Percentiles rank a stretch among this genome's conserved stretches.
Evolutionary conservation across 768 basidiomycete species (phyloP).

Genomic region (Boletus reticuloceps): DNA sequence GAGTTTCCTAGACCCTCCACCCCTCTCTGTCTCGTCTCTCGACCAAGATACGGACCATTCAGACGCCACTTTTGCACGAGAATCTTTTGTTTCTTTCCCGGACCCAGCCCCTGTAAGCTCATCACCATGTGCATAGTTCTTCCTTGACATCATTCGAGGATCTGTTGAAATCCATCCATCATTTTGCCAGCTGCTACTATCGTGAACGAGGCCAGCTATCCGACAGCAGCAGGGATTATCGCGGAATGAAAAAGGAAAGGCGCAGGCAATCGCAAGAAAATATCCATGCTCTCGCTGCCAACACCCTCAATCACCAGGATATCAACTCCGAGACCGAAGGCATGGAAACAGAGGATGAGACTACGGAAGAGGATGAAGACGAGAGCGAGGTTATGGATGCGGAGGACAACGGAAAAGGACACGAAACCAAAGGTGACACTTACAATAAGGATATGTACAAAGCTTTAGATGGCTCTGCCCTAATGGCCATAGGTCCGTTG

Average conservation of each 20-base stretch:
- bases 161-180: constrained; percentile 49
- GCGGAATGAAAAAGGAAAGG: constrained; percentile 40
- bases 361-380: constrained; percentile 14
- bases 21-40: constrained; percentile 5
- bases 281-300: constrained; percentile 21
- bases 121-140: neutral
- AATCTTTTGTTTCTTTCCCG: constrained; percentile 18
- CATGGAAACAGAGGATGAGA: constrained; percentile 15
- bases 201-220: constrained; percentile 56
- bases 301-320: neutral
- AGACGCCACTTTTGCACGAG: constrained; percentile 2
- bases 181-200: constrained; percentile 57
- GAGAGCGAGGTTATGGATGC: constrained; percentile 6
- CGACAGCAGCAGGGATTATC: constrained; percentile 47
- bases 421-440: constrained; percentile 1
- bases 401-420: constrained; percentile 5
- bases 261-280: constrained; percentile 12
- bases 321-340: constrained; percentile 9
- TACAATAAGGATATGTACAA: constrained; percentile 65
- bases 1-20: constrained; percentile 49
- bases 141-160: constrained; percentile 38
- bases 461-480: constrained; percentile 67
- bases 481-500: constrained; percentile 64
- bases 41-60: constrained; percentile 4
- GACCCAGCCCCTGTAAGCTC: constrained; percentile 53